A percentile compares a stretch with the other conserved stretches of the same genome.
Conservation (phyloP, 179 eudicot genomes). For the Corrigiola litoralis region DNA sequence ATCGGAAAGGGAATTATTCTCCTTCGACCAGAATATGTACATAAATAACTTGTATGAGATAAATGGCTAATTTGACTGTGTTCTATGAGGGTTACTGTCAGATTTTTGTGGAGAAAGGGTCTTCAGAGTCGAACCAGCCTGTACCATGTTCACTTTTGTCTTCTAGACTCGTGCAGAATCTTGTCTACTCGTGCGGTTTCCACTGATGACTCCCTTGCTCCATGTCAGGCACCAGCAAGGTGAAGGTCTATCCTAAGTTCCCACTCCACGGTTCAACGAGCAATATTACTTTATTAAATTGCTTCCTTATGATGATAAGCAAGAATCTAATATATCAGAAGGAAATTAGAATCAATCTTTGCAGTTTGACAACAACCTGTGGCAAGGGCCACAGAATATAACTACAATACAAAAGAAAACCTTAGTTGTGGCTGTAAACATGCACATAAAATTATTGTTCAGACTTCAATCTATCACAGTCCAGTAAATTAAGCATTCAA, state of each 20-base stretch:
- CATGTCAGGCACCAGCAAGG: too few relatives aligned
- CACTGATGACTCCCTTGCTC: too few relatives aligned
- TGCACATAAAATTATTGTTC: too few relatives aligned
- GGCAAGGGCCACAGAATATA: not conserved
- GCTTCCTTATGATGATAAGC: conserved; percentile 29
- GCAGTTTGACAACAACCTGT: not conserved
- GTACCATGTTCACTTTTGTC: not conserved
- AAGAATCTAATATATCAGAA: conserved; percentile 14
- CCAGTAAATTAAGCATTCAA: too few relatives aligned
- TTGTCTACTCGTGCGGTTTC: too few relatives aligned
- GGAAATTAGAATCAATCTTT: not conserved
- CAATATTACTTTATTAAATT: too few relatives aligned
- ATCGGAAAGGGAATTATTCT: too few relatives aligned
- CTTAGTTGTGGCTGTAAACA: not conserved
- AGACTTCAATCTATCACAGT: too few relatives aligned
- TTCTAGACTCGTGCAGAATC: not conserved
- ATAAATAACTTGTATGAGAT: not conserved
- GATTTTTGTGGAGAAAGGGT: not conserved
- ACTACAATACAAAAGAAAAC: not conserved
- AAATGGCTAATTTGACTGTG: not conserved
- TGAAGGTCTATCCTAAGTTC: too few relatives aligned
- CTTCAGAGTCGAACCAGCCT: too few relatives aligned
- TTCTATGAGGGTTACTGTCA: not conserved
- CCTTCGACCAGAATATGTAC: not conserved
- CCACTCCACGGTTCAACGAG: too few relatives aligned